Percentiles rank a stretch among this genome's conserved stretches.
Conservation (phyloP, 163 green algal species). For the Scenedesmus sp. region DNA sequence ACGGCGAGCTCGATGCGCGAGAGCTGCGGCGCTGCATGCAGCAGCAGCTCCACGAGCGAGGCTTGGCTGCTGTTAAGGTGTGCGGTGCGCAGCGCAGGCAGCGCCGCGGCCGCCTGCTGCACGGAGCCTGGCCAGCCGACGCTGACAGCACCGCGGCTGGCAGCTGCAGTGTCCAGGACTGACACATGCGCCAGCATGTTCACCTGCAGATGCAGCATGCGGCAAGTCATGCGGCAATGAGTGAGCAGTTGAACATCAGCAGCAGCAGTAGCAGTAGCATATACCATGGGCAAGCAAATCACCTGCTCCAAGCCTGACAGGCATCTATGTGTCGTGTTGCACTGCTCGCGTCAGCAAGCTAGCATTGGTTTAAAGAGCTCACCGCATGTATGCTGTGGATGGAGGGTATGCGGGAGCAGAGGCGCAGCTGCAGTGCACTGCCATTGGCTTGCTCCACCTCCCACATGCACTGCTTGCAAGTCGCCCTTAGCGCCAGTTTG, state of each 20-base stretch:
- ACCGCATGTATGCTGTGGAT: slow-evolving; percentile 1
- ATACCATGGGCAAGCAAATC: not conserved
- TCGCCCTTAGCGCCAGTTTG: slow-evolving; percentile 6
- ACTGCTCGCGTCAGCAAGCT: not conserved
- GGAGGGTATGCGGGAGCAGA: not conserved
- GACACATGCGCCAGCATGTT: slow-evolving; percentile 19
- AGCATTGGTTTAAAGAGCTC: not conserved
- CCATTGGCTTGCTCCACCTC: not conserved
- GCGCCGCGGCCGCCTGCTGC: not conserved
- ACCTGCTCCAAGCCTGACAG: not conserved
- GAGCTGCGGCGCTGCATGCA: slow-evolving; percentile 23
- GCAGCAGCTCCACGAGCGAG: slow-evolving; percentile 20
- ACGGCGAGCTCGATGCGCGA: not conserved
- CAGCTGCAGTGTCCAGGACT: slow-evolving; percentile 17
- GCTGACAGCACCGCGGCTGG: not conserved
- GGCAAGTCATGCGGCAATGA: not conserved
- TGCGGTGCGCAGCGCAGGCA: not conserved
- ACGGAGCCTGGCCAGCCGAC: not conserved
- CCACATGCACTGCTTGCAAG: not conserved
- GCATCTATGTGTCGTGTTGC: not conserved
- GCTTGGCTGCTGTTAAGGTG: slow-evolving; percentile 20
- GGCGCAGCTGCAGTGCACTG: not conserved
- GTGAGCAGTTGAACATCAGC: not conserved
- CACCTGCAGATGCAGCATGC: not conserved
- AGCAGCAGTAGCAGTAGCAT: not conserved